Base-by-base conservation (phyloP, 2,329 filamentous ascomycete species). In the Teratosphaeria nubilosa region DNA sequence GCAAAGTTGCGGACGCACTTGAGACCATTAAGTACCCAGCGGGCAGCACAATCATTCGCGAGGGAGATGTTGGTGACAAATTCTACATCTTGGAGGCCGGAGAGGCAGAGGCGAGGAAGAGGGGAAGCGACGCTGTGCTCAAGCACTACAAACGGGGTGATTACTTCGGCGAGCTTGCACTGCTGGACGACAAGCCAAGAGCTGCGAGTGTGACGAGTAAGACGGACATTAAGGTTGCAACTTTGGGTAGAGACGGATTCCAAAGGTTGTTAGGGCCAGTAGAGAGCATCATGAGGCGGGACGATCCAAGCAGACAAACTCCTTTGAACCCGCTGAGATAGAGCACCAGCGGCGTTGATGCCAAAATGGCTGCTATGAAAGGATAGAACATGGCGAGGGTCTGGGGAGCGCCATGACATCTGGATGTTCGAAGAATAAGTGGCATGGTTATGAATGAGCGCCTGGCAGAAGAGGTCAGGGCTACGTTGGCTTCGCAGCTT, bases 1-100 rank as follows among this genome's bases (percentile, higher is more conserved):
- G 90, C 69, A 99, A 99, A 80, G 96, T 99, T 72, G 92, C 94
- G 61, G 94, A 97, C 75, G 92, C 94, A 1, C 80, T 99, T 58
- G 91, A 97, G 73, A 94, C 91, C 10, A 85, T 87, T 72, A 96
- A 95, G 69, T 95, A 87, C 72, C 81, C 87, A 0, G 77, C 86
- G 7, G 90, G 89, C 24, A 83, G 86, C n/a, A 82, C 82, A 55
- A 95, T 99, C 71, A 97, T 99, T 75, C 81, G 79, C 59, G 90
- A 97, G 74, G 94, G 94, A 56, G 94, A 97, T 71, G 88, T 87
- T 0, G 94, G 94, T 57, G 85, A 95, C 69, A 86, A 89, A 1
- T 97, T 99, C 75, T 99, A 88, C 75, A 84, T 97, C 51, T 79
- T 97, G 53, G 94, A 96, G 74, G 83, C 82, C 31, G 94, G 94